phyloP scores from a whole-genome alignment of 1,139 yeast species.

The Kurtzmaniella quercitrusa region DNA sequence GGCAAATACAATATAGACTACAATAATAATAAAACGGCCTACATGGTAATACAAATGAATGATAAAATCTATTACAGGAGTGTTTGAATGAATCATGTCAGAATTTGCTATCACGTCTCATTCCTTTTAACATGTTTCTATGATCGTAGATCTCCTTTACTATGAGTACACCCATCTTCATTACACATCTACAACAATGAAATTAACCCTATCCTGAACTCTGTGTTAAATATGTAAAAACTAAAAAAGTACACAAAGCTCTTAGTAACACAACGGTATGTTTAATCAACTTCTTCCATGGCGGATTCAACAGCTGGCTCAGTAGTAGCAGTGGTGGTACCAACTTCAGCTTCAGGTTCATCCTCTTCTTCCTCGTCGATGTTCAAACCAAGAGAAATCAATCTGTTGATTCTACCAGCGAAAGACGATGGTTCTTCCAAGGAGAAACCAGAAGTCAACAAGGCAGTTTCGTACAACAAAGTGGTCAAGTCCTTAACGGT shows the following conservation, averaged over 20 bases:
- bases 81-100: no score
- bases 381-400: conserved; percentile 96
- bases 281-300: conserved; percentile 98
- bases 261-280: conserved; percentile 6
- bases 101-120: no score
- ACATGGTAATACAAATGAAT: no score
- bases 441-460: conserved; percentile 97
- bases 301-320: conserved; percentile 82
- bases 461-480: conserved; percentile 94
- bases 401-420: conserved; percentile 97
- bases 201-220: not conserved
- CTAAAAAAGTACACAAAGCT: not conserved
- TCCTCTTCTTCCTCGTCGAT: conserved; percentile 83
- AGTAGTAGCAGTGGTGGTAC: conserved; percentile 50
- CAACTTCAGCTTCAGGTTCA: conserved; percentile 41
- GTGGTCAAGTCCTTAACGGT: conserved; percentile 97
- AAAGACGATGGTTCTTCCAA: conserved; percentile 97
- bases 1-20: not conserved
- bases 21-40: not conserved
- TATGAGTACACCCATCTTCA: no score
- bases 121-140: no score
- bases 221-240: not conserved
- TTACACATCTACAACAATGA: not conserved
- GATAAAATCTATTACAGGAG: no score
- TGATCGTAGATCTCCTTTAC: no score